Evolutionary conservation across 768 basidiomycete genomes (phyloP).

Genomic region (Coprinopsis marcescibilis): DNA sequence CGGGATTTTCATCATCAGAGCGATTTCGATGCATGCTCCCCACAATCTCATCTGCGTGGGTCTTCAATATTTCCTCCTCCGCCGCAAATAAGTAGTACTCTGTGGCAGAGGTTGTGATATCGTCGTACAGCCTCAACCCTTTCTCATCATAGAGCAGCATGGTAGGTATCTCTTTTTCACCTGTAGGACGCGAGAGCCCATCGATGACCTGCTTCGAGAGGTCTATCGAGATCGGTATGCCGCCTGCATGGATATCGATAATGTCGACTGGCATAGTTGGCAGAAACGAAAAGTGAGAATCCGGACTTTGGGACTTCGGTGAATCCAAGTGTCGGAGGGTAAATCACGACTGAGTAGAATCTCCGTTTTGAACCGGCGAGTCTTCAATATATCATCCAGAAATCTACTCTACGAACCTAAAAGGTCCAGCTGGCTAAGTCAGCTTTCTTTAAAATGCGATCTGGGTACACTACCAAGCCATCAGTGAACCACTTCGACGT

Average conservation of each 20-base stretch:
- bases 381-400: no score
- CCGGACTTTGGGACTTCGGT: constrained; percentile 5
- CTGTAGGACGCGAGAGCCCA: constrained; percentile 50
- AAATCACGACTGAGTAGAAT: background rate
- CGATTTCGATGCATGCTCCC: constrained; percentile 54
- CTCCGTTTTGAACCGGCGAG: no score
- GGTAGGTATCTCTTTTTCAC: constrained; percentile 68
- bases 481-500: no score
- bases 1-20: constrained; percentile 25
- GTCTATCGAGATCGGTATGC: constrained; percentile 26
- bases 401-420: no score
- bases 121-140: constrained; percentile 83
- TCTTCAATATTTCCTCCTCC: constrained; percentile 80
- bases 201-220: constrained; percentile 41
- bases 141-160: constrained; percentile 81
- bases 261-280: constrained; percentile 41
- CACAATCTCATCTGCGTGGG: constrained; percentile 69
- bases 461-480: no score
- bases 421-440: no score
- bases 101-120: constrained; percentile 67
- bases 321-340: background rate
- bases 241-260: constrained; percentile 40
- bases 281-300: background rate
- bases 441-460: no score
- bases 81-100: constrained; percentile 91